Base-by-base conservation (phyloP, 805 yeast species). In the Saturnispora galanensis region DNA sequence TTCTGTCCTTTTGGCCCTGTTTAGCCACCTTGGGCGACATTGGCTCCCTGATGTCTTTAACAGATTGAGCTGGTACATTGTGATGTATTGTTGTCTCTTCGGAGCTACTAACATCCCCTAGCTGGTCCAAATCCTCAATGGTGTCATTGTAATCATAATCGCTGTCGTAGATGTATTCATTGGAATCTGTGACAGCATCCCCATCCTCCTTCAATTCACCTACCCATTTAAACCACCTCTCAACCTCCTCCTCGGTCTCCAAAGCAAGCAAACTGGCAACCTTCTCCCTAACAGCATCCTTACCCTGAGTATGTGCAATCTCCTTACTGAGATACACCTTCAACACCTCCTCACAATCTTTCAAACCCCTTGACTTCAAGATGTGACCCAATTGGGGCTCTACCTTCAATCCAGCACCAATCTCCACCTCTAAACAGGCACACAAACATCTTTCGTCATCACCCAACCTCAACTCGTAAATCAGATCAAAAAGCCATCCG, bases 341-440 rank as follows among this genome's bases (percentile, higher is more conserved):
- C 15, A 42, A 10, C 10, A 42, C 36, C 3, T 35, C 26, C 15
- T 36, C 33, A 11, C 36, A 30, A 11, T 42, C 32, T 9, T 12
- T 28, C 13, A 42, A 30, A 7, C 39, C 32, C 10, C 29, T 38
- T n/a, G 45, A 37, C 28, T 37, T 42, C 15, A 42, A 10, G 10
- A 42, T 36, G 21, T 42, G 41, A n/a, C 41, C 41, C 15, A 42
- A 12, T n/a, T 42, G 45, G n/a, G 36, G n/a, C n/a, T 42, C 45
- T 13, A 42, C 31, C n/a, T 42, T 37, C 5, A 42, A 40, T 8
- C 31, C 36, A 9, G 35, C 31, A 10, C 17, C 29, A 8, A 42
- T 28, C 17, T 42, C 45, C 11, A 15, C 13, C 15, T 31, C 41
- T 6, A 42, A 11, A 37, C 45, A 42, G 9, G 17, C 18, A 7